Conservation (phyloP, 2,329 filamentous ascomycete genomes). For the Whalleya microplaca region DNA sequence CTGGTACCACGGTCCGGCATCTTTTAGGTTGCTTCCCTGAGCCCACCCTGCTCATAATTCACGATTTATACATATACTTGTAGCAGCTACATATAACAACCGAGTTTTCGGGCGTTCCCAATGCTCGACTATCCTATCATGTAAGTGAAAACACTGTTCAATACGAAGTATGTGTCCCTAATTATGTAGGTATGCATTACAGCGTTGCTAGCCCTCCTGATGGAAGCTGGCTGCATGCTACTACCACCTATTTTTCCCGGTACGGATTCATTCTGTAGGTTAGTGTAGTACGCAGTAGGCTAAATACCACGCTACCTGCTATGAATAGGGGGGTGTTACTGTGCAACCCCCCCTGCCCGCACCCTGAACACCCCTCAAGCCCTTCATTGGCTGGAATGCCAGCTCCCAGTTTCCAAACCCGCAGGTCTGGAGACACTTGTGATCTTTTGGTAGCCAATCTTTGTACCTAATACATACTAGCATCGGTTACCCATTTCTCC, state of each 20-base stretch:
- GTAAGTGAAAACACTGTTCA: no score
- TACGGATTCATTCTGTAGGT: no score
- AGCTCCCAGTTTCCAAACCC: conserved; percentile 8
- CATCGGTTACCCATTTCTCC: conserved; percentile 7
- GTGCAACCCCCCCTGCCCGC: neutral
- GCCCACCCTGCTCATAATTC: neutral
- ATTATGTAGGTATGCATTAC: neutral
- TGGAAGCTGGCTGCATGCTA: no score
- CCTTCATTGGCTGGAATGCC: neutral
- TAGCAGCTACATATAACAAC: no score
- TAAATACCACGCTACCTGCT: no score
- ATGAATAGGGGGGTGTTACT: neutral
- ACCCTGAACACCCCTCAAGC: neutral
- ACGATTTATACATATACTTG: no score
- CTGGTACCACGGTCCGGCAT: neutral
- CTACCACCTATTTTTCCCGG: no score
- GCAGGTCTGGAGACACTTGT: conserved; percentile 13
- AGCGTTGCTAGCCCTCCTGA: no score
- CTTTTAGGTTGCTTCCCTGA: neutral
- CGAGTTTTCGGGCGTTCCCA: no score
- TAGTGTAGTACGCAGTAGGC: no score
- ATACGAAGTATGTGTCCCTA: no score
- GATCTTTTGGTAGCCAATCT: conserved; percentile 28
- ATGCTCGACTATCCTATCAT: no score
- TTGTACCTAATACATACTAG: conserved; percentile 14